These are phyloP conservation scores for Eimeria necatrix DNA, from an alignment of 169 alveolate species.

Conservation along the genomic window DNA sequence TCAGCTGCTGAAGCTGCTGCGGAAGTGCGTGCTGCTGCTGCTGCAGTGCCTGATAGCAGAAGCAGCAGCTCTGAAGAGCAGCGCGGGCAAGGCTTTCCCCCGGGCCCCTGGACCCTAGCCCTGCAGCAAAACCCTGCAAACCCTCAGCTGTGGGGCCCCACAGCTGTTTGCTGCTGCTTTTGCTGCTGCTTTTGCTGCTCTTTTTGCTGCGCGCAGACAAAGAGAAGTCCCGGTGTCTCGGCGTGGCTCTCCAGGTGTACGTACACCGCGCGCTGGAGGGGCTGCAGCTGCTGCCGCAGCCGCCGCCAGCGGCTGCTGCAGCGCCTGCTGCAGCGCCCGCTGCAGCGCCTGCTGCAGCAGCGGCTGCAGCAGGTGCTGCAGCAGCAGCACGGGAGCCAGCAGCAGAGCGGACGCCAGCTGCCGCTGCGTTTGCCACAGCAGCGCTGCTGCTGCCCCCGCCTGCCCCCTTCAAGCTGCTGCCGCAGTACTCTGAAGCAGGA, in stretches of 20 bases:
- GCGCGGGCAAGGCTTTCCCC: background rate
- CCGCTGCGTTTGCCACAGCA: background rate
- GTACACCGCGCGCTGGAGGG: background rate
- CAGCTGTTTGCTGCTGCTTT: background rate
- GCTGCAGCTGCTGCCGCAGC: slow-evolving; percentile 24
- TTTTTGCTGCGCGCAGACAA: slow-evolving; percentile 19
- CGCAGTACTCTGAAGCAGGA: background rate
- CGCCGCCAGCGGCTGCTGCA: background rate
- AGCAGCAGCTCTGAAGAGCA: background rate
- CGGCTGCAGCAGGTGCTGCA: background rate
- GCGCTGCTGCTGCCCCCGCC: slow-evolving; percentile 1
- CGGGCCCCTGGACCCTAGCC: background rate
- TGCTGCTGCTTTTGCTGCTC: background rate
- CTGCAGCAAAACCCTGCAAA: background rate
- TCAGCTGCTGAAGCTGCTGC: slow-evolving; percentile 24
- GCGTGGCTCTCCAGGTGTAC: background rate
- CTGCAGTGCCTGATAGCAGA: slow-evolving; percentile 17
- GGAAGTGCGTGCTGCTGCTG: slow-evolving; percentile 17
- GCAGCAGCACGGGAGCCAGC: background rate
- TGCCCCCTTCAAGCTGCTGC: background rate
- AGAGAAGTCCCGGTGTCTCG: background rate
- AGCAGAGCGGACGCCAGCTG: background rate
- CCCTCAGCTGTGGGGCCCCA: background rate
- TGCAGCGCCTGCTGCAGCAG: background rate
- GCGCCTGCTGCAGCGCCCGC: slow-evolving; percentile 10